phyloP scores from a whole-genome alignment of 1,284 basidiomycete species.

The Leccinum fallax region DNA sequence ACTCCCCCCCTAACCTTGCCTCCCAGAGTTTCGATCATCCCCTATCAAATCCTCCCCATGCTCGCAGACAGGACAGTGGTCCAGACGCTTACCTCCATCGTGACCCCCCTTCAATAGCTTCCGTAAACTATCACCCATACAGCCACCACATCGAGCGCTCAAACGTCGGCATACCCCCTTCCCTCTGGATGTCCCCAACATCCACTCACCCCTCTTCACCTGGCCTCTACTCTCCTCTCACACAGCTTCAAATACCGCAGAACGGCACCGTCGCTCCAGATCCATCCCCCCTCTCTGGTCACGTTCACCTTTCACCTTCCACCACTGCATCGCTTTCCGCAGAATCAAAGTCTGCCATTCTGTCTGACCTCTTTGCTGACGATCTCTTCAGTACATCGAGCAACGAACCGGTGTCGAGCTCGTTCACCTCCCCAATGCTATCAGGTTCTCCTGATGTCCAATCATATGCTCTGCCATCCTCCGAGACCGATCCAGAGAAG shows the following conservation, averaged over 20 bases:
- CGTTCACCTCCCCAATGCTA: constrained; percentile 62
- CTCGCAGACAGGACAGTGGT: constrained; percentile 17
- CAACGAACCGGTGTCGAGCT: constrained; percentile 46
- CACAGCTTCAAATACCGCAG: constrained; percentile 38
- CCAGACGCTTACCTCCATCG: constrained; percentile 19
- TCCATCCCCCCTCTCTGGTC: constrained; percentile 36
- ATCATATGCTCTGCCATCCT: constrained; percentile 36
- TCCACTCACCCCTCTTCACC: constrained; percentile 50
- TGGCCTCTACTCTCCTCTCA: constrained; percentile 34
- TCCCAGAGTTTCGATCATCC: constrained; percentile 26
- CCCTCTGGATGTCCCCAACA: constrained; percentile 79
- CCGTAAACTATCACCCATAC: constrained; percentile 35
- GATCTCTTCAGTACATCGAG: constrained; percentile 55
- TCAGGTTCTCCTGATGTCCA: constrained; percentile 71
- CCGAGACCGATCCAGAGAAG: constrained; percentile 60
- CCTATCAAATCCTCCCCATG: constrained; percentile 16
- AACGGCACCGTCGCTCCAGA: constrained; percentile 37
- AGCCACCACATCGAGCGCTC: constrained; percentile 51
- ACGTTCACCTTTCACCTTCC: constrained; percentile 43
- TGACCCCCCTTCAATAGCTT: constrained; percentile 22
- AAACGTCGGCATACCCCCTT: constrained; percentile 61
- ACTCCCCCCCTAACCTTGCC: constrained; percentile 8
- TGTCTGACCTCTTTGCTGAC: constrained; percentile 73
- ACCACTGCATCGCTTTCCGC: constrained; percentile 43
- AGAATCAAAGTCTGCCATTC: constrained; percentile 58